Evolutionary conservation across 768 basidiomycete species (phyloP), one percentile per base, ranked within the genome.

Genomic region (Mycena floridula): DNA sequence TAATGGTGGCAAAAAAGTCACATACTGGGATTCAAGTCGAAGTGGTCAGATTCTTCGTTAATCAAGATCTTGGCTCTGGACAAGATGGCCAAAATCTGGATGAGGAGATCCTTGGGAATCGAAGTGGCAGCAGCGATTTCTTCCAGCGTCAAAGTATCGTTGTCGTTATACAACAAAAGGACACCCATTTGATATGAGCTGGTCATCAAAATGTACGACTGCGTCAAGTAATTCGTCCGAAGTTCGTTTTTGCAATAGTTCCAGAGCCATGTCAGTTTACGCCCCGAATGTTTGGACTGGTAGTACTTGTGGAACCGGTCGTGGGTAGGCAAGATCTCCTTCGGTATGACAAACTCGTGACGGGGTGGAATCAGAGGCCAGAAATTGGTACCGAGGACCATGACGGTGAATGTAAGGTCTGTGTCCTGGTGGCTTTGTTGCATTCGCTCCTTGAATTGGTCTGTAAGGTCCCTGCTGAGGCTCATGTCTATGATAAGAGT

Each of bases 221-320:
- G 91, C 57, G 83, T 85, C 43, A 90, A 73, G 65, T 96, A 92
- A 58, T 88, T 93, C 51, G 94, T 94, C 45, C 86, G 81, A 5
- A 99, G 76, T 61, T 99, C 96, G 66, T 94, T 94, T 71, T 95
- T 95, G 44, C 85, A 92, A 62, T 94, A 90, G 58, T 97, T 95
- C 96, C 96, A 99, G 8, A 98, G 68, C 95, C 95, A 99, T 0
- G 90, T 94, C 35, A 99, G 76, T 59, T 95, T 95, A 48, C 95
- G 85, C 12, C 93, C 95, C 2, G 85, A 89, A 62, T 95, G 91
- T 63, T 94, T 92, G 59, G 81, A 82, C 58, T 89, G 87, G 62
- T 98, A 97, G 70, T 92, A 98, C 48, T 82, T 81, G 50, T 82
- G 79, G 74, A 98, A 99, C 36, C 90, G 81, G 47, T 94, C 86